Evolutionary conservation across 257 asterid genomes (phyloP).

Genomic region (Linaria vulgaris): DNA sequence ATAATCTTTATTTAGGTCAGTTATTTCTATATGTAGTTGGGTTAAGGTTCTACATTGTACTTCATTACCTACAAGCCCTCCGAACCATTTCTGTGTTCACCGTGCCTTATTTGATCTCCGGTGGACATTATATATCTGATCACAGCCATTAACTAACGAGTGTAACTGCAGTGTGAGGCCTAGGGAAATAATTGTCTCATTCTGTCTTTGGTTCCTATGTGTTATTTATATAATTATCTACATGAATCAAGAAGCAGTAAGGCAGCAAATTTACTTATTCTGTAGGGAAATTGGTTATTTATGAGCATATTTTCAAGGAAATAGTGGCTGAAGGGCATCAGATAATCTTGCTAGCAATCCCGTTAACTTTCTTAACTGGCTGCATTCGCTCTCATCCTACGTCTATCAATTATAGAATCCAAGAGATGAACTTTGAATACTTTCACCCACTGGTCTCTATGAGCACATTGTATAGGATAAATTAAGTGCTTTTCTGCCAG

Average conservation of each 20-base stretch:
- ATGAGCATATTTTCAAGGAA: no score
- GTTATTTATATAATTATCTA: neutral
- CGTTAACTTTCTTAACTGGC: no score
- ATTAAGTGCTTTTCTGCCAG: no score
- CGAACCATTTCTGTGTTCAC: neutral
- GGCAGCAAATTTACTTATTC: neutral
- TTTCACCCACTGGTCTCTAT: no score
- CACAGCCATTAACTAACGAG: neutral
- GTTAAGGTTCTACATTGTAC: neutral
- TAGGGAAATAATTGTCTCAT: neutral
- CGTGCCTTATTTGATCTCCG: slow-evolving; percentile 1
- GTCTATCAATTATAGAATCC: no score
- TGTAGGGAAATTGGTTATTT: no score
- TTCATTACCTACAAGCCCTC: neutral
- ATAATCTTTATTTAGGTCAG: neutral
- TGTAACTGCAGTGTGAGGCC: neutral
- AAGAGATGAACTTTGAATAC: no score
- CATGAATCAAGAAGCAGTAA: neutral
- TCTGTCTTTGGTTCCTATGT: neutral
- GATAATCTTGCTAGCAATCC: no score
- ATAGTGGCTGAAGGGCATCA: no score
- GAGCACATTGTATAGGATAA: no score
- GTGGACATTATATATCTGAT: neutral
- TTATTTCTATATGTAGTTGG: neutral
- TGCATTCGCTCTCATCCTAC: no score